A percentile compares a stretch with the other conserved stretches of the same genome.
These are phyloP conservation scores for Rhizopus sp. DNA, from an alignment of 371 early-diverging fungal genomes.

Conservation along the genomic window DNA sequence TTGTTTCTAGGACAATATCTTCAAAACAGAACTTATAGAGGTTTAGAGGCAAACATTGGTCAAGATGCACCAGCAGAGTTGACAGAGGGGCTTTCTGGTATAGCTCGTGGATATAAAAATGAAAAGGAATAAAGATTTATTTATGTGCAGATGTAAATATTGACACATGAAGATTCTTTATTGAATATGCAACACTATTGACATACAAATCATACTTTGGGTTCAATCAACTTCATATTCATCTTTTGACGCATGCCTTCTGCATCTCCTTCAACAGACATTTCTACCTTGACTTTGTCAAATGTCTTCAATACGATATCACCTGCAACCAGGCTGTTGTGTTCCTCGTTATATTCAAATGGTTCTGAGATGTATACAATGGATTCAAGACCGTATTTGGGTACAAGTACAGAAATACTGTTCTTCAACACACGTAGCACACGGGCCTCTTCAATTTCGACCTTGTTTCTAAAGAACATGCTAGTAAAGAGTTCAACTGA, in stretches of 20 bases:
- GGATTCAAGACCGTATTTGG: conserved; percentile 94
- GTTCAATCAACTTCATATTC: conserved; percentile 69
- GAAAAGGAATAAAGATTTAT: conserved; percentile 29
- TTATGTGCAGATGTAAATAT: background rate
- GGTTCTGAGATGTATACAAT: conserved; percentile 70
- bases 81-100: conserved; percentile 82
- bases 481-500: conserved; percentile 95
- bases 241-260: conserved; percentile 72
- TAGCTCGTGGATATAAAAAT: conserved; percentile 79
- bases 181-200: conserved; percentile 40
- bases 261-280: conserved; percentile 77
- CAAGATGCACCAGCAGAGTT: conserved; percentile 66
- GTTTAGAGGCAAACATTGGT: conserved; percentile 74
- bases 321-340: conserved; percentile 40
- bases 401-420: conserved; percentile 91
- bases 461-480: conserved; percentile 90
- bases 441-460: conserved; percentile 82
- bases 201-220: conserved; percentile 20
- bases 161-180: background rate
- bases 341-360: conserved; percentile 38
- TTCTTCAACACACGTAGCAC: conserved; percentile 91
- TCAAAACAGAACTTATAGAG: conserved; percentile 73
- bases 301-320: conserved; percentile 69
- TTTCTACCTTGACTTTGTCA: conserved; percentile 72
- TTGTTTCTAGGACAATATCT: conserved; percentile 60